Base-by-base conservation (phyloP, 2,329 filamentous ascomycete genomes). In the Cercospora berteroae region DNA sequence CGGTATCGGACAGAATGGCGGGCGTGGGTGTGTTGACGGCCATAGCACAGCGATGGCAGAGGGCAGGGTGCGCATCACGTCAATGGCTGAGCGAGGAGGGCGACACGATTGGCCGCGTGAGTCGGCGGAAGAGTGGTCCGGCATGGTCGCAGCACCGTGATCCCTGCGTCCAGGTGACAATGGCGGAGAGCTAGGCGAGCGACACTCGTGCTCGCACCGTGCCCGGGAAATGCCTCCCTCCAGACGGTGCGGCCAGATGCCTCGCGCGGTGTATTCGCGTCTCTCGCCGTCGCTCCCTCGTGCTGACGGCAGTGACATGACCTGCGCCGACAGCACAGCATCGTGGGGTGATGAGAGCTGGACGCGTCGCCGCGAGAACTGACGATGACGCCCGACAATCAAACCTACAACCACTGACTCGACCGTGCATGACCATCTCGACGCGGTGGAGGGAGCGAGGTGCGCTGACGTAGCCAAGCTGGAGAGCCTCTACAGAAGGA, bases 401-500 rank as follows among this genome's bases (percentile, higher is more conserved):
- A 68, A 67, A 68, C 62, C 64, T 65, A 68, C 62, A 20, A 63
- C 65, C 61, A 63, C 66, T 70, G 69, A 70, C 66, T 70, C 69
- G 69, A 60, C 69, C 58, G 66, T 66, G 64, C 66, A 56, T 56
- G 48, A 42, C 58, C 65, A 68, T 70, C 69, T 52, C 63, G 56
- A 44, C 27, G 59, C 31, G 50, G 52, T 39, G 39, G 31, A 42
- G 56, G 61, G 64, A 59, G 66, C 58, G 64, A 66, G 44, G 55
- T 57, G 64, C 63, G 23, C 52, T 68, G 66, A 70, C 69, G 69
- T 65, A 61, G 66, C 25, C 58, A 64, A 67, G 61, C 44, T 58
- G 66, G 63, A 65, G 50, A 56, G 60, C 61, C 52, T 65, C 29
- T 58, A 48, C 39, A 60, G 63, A 33, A 58, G 52, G 67, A 63